A percentile compares a stretch with the other conserved stretches of the same genome.
These are phyloP conservation scores for Chlorophyllum brunneum DNA, from an alignment of 768 basidiomycete genomes.

Conservation along the genomic window DNA sequence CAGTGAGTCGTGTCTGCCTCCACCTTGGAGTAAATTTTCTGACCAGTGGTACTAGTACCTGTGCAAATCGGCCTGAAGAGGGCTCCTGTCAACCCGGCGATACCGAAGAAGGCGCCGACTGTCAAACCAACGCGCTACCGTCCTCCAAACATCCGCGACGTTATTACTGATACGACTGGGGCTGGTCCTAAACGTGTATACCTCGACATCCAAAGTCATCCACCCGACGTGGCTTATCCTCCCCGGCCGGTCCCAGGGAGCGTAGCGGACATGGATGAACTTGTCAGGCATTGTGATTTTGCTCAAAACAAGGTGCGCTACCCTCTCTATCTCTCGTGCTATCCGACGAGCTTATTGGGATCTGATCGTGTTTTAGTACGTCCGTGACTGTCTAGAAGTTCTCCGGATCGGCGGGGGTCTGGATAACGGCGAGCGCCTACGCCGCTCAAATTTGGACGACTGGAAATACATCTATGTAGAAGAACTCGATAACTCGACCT, in stretches of 20 bases:
- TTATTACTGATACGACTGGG: slow-evolving; percentile 53
- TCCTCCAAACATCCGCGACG: slow-evolving; percentile 37
- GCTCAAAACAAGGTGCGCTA: slow-evolving; percentile 56
- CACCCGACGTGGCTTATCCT: slow-evolving; percentile 70
- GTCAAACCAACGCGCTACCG: slow-evolving; percentile 49
- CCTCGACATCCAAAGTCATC: slow-evolving; percentile 57
- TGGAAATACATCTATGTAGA: slow-evolving; percentile 85
- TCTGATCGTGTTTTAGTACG: slow-evolving; percentile 51
- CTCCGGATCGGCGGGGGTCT: slow-evolving; percentile 81
- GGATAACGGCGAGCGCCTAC: slow-evolving; percentile 69
- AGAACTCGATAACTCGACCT: slow-evolving; percentile 29
- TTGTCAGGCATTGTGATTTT: slow-evolving; percentile 87
- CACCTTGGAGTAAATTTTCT: not conserved
- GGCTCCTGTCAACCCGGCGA: slow-evolving; percentile 61
- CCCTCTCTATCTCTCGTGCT: not conserved
- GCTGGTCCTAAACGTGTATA: slow-evolving; percentile 75
- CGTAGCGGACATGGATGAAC: slow-evolving; percentile 83
- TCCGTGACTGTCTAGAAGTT: slow-evolving; percentile 93
- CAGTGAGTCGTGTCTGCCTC: slow-evolving; percentile 41
- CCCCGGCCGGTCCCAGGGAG: slow-evolving; percentile 79
- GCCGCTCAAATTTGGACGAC: slow-evolving; percentile 68
- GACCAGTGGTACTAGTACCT: slow-evolving; percentile 44
- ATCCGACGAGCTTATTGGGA: slow-evolving; percentile 11
- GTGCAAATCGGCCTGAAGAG: slow-evolving; percentile 52
- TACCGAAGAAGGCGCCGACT: slow-evolving; percentile 46